Percentiles rank a stretch among this genome's conserved stretches.
phyloP scores from a whole-genome alignment of 441 rosid genomes.

The Francoa sonchifolia region DNA sequence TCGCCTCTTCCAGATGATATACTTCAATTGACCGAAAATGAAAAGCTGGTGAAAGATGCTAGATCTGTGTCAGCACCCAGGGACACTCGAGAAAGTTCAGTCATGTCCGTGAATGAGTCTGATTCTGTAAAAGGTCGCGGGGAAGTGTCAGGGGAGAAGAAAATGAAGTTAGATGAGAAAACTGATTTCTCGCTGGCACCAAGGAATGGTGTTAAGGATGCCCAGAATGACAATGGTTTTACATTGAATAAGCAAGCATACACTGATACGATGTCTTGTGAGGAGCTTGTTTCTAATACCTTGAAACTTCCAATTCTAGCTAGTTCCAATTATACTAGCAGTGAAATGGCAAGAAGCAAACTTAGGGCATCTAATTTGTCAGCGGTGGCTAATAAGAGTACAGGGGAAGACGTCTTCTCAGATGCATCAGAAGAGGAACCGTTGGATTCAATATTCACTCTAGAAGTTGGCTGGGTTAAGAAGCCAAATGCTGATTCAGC shows the following conservation, averaged over 20 bases:
- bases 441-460: constrained; percentile 23
- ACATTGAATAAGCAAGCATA: constrained; percentile 28
- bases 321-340: constrained; percentile 24
- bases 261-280: constrained; percentile 30
- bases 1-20: constrained; percentile 58
- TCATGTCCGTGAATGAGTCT: constrained; percentile 17
- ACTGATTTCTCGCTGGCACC: constrained; percentile 25
- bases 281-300: constrained; percentile 66
- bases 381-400: constrained; percentile 21
- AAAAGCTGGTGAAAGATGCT: constrained; percentile 17
- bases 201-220: constrained; percentile 29
- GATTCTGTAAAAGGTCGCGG: constrained; percentile 29
- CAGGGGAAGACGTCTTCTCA: constrained; percentile 18
- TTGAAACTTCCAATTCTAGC: constrained; percentile 62
- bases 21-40: constrained; percentile 27
- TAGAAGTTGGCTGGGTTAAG: constrained; percentile 34
- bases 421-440: constrained; percentile 26
- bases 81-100: constrained; percentile 20
- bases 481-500: constrained; percentile 31
- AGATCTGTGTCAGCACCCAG: constrained; percentile 18
- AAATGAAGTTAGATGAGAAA: constrained; percentile 30
- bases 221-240: constrained; percentile 19
- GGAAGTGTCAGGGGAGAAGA: constrained; percentile 34
- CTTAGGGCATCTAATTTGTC: constrained; percentile 21
- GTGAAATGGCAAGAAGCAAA: constrained; percentile 24